Conservation (phyloP, 768 basidiomycete species). For the Terana coerulea region DNA sequence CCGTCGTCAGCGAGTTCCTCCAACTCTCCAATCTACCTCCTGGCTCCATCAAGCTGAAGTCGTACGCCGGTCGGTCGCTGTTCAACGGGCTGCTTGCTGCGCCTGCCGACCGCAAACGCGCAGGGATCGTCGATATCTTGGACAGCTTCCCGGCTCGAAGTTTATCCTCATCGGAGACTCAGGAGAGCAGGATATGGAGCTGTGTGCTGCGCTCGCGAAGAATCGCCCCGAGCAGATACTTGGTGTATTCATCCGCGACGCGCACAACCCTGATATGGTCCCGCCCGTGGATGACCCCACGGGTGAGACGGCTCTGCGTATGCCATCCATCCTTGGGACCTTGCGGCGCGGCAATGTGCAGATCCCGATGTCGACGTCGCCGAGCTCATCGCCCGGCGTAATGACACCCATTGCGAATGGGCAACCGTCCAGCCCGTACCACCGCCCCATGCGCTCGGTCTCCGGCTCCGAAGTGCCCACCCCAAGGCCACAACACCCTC, state of each 20-base stretch:
- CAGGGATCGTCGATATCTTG: conserved; percentile 74
- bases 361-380: no score
- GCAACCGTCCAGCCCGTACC: background rate
- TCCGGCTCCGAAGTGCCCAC: conserved; percentile 13
- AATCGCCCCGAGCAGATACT: conserved; percentile 68
- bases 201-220: conserved; percentile 74
- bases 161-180: conserved; percentile 91
- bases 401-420: no score
- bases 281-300: conserved; percentile 59
- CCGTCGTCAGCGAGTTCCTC: conserved; percentile 76
- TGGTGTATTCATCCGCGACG: conserved; percentile 83
- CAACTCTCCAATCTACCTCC: conserved; percentile 61
- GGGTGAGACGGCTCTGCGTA: conserved; percentile 34
- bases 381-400: no score
- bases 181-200: conserved; percentile 93
- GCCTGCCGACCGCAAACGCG: conserved; percentile 79
- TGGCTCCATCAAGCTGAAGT: conserved; percentile 79
- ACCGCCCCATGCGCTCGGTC: conserved; percentile 10
- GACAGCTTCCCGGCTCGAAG: conserved; percentile 66
- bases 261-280: conserved; percentile 36
- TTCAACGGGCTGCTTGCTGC: conserved; percentile 81
- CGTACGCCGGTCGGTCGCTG: conserved; percentile 80
- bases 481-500: background rate
- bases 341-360: no score
- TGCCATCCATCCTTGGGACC: no score